phyloP scores from a whole-genome alignment of 345 rosid species.

The Eucalyptus albens region DNA sequence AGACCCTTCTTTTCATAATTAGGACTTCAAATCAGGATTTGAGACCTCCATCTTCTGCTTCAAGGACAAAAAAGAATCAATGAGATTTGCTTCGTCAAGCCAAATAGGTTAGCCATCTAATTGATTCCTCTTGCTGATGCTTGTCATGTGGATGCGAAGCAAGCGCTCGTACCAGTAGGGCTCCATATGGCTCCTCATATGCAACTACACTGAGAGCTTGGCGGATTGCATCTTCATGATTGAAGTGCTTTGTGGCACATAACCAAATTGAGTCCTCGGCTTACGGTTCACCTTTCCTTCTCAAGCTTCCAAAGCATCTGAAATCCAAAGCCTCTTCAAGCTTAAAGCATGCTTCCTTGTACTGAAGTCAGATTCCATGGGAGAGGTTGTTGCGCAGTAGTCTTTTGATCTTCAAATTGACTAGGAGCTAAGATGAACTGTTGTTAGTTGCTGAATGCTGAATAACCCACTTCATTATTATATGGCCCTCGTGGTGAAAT shows the following conservation, averaged over 20 bases:
- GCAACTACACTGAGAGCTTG: not conserved
- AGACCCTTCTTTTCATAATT: slow-evolving; percentile 78
- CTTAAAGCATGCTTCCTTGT: not conserved
- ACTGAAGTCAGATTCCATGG: not conserved
- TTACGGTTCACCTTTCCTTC: not conserved
- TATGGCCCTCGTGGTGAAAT: not conserved
- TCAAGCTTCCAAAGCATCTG: not conserved
- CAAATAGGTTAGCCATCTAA: not conserved
- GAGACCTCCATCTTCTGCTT: slow-evolving; percentile 14
- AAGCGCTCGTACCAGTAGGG: not conserved
- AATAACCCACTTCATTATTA: not conserved
- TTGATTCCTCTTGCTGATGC: not conserved
- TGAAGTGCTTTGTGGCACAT: not conserved
- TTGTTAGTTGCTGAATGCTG: not conserved
- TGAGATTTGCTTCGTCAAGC: not conserved
- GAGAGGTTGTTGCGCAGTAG: not conserved
- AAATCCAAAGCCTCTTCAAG: not conserved
- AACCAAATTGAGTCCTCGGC: not conserved
- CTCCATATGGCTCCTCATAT: not conserved
- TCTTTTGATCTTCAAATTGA: not conserved
- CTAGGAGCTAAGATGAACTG: not conserved
- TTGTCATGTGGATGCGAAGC: not conserved
- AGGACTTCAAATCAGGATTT: slow-evolving; percentile 45
- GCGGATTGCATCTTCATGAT: not conserved
- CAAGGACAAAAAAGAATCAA: slow-evolving; percentile 59